Evolutionary conservation across 176 grass and related monocot species (phyloP).

Genomic region (Saccharum spontaneum): DNA sequence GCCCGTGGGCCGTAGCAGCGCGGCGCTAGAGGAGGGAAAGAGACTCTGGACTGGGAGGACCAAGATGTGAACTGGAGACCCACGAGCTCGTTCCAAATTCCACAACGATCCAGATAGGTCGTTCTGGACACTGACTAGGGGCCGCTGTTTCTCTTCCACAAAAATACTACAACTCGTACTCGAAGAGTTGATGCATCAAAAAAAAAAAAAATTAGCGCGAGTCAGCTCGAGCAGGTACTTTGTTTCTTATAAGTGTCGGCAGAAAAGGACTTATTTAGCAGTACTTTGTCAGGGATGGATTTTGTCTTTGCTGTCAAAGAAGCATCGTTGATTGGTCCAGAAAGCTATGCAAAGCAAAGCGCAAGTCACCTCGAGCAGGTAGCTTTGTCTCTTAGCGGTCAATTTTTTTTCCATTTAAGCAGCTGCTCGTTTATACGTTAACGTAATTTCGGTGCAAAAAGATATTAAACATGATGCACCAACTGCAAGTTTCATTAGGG

Average conservation of each 20-base stretch:
- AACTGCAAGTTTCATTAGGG: neutral
- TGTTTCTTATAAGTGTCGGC: too few relatives aligned
- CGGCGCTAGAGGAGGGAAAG: too few relatives aligned
- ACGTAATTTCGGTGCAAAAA: neutral
- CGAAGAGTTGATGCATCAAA: too few relatives aligned
- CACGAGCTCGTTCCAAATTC: neutral
- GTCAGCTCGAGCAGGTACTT: too few relatives aligned
- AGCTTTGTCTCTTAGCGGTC: neutral
- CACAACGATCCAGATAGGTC: neutral
- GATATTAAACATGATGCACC: neutral
- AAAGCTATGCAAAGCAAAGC: conserved; percentile 38
- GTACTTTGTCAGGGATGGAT: conserved; percentile 38
- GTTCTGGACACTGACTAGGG: too few relatives aligned
- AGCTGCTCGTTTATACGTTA: neutral
- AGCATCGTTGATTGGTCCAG: conserved; percentile 50
- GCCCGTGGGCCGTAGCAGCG: too few relatives aligned
- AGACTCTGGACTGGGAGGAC: too few relatives aligned
- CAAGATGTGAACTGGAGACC: neutral
- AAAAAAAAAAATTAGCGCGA: too few relatives aligned
- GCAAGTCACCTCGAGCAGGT: conserved; percentile 47
- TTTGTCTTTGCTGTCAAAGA: conserved; percentile 55
- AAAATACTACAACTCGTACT: too few relatives aligned
- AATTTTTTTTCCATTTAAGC: neutral
- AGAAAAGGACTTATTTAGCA: too few relatives aligned
- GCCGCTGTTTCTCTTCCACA: too few relatives aligned